phyloP scores from a whole-genome alignment of 305 asterid genomes.

The Fraxinus sp. region DNA sequence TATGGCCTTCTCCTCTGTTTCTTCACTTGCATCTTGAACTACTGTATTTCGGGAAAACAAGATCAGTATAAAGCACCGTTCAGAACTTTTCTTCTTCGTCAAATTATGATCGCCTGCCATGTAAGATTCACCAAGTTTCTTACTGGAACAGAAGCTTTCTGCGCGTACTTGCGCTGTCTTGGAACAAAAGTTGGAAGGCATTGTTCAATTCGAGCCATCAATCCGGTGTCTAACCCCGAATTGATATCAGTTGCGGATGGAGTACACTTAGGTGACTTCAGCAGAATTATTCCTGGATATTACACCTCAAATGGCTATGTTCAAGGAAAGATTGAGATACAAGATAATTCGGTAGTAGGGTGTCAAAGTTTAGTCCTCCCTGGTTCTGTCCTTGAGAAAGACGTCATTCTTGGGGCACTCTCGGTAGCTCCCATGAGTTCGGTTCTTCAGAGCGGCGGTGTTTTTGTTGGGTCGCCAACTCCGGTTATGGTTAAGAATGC shows the following conservation, averaged over 20 bases:
- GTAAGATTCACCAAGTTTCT: constrained; percentile 52
- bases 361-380: constrained; percentile 64
- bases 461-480: constrained; percentile 51
- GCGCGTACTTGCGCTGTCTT: constrained; percentile 40
- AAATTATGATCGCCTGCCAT: constrained; percentile 42
- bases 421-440: constrained; percentile 50
- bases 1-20: constrained; percentile 50
- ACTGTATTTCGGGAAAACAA: constrained; percentile 23
- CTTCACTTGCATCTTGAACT: constrained; percentile 37
- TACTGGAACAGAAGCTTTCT: constrained; percentile 68
- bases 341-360: constrained; percentile 55
- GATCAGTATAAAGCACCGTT: constrained; percentile 24
- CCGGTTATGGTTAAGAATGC: constrained; percentile 61
- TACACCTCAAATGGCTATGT: constrained; percentile 39
- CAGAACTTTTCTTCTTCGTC: constrained; percentile 41
- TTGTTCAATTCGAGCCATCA: constrained; percentile 67
- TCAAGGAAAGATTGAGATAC: constrained; percentile 37
- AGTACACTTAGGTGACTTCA: constrained; percentile 60
- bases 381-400: constrained; percentile 51
- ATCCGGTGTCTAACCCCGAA: constrained; percentile 48
- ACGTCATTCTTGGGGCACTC: constrained; percentile 69
- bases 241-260: constrained; percentile 46
- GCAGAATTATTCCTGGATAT: constrained; percentile 46
- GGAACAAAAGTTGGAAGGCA: constrained; percentile 62
- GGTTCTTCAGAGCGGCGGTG: constrained; percentile 50